Evolutionary conservation across 441 rosid genomes (phyloP), one percentile per base, ranked within the genome.

Genomic region (Flueggea neowawraea): DNA sequence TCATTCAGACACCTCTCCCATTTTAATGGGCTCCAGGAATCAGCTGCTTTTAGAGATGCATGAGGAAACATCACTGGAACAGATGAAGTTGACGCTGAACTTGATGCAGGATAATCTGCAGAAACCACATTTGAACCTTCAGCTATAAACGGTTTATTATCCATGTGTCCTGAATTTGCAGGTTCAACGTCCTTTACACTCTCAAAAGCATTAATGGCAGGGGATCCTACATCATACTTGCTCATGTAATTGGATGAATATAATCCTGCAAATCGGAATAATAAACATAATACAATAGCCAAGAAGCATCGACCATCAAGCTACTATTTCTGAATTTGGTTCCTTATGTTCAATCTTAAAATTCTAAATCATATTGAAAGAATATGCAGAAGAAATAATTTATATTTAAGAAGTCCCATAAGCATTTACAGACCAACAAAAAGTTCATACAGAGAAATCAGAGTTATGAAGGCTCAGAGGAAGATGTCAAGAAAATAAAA

Each of bases 51-150:
- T 51, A 45, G 52, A 58, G 73, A 58, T 62, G 68, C 77, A 62
- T 60, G 65, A 56, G 80, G 57, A 66, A 68, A 62, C 52, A 68
- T 55, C 67, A 64, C 76, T 5, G 78, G 69, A 76, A 72, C 72
- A 12, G 60, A 65, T 54, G 75, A 62, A 69, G 81, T 57, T 60
- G 85, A 71, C 62, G 58, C 74, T 14, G 69, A 60, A 63, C 69
- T 54, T 16, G 82, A 62, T 54, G 69, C 62, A 67, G 80, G 62
- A 75, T 52, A 75, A 64, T 60, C 79, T 44, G 55, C 48, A 63
- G 83, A 72, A 41, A 31, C 17, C 50, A 60, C 72, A 69, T 75
- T 68, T 13, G 70, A 48, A 63, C 48, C 64, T 71, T 75, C 62
- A 55, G 71, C 74, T 1, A 60, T 52, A 69, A 65, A 59, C 32